A percentile compares a stretch with the other conserved stretches of the same genome.
phyloP scores from a whole-genome alignment of 768 basidiomycete genomes.

The Phallus indusiatus region DNA sequence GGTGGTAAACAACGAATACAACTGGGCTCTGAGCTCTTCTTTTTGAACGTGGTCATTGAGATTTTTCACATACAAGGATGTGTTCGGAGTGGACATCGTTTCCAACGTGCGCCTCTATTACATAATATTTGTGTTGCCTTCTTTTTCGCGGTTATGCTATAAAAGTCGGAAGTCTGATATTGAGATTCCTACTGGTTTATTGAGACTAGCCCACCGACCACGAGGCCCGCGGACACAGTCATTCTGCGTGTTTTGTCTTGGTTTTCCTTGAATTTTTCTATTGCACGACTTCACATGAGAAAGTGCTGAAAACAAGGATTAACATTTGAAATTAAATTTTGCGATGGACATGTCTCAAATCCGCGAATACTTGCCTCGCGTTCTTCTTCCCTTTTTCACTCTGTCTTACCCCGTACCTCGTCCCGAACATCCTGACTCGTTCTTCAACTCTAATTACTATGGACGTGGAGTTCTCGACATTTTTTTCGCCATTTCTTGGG shows the following conservation, averaged over 20 bases:
- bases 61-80: conserved; percentile 87
- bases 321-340: background rate
- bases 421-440: conserved; percentile 59
- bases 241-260: background rate
- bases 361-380: conserved; percentile 38
- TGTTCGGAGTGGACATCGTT: conserved; percentile 54
- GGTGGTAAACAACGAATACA: conserved; percentile 85
- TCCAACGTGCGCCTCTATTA: conserved; percentile 15
- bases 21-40: conserved; percentile 72
- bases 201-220: no score
- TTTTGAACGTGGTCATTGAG: conserved; percentile 91
- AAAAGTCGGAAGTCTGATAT: background rate
- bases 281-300: background rate
- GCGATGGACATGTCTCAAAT: conserved; percentile 28
- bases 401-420: conserved; percentile 59
- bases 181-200: no score
- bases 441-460: conserved; percentile 62
- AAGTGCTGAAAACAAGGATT: background rate
- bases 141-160: background rate
- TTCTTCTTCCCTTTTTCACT: conserved; percentile 57
- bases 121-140: background rate
- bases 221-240: background rate
- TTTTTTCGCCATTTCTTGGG: conserved; percentile 74
- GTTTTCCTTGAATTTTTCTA: background rate
- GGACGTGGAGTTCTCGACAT: conserved; percentile 63